Evolutionary conservation across 371 early-diverging fungal genomes (phyloP).

Genomic region (Saksenaea vasiformis): DNA sequence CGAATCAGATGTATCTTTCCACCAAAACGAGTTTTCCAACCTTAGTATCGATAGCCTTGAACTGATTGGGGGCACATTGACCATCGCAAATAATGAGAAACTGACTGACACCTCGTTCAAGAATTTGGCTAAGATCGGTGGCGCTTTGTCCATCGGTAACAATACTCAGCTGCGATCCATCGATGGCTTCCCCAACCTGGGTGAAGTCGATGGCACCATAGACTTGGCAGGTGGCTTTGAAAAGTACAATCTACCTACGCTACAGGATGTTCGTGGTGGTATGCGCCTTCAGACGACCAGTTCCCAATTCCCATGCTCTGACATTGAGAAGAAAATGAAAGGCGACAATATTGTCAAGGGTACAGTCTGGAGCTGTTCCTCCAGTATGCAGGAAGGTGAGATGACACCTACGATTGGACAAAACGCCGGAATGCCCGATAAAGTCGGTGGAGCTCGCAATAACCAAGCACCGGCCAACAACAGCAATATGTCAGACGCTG

Average conservation of each 20-base stretch:
- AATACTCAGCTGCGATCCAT: slow-evolving; percentile 50
- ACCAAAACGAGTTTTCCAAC: slow-evolving; percentile 48
- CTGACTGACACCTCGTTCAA: slow-evolving; percentile 53
- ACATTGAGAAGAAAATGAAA: slow-evolving; percentile 37
- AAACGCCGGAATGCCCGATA: slow-evolving; percentile 1
- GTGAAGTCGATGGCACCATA: slow-evolving; percentile 51
- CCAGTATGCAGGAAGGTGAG: slow-evolving; percentile 35
- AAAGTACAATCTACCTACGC: slow-evolving; percentile 38
- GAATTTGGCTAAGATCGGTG: slow-evolving; percentile 45
- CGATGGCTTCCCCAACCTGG: slow-evolving; percentile 50
- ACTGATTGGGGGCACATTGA: slow-evolving; percentile 52
- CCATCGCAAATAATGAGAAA: slow-evolving; percentile 54
- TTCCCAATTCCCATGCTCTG: slow-evolving; percentile 31
- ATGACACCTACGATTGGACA: slow-evolving; percentile 47
- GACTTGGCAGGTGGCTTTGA: slow-evolving; percentile 56
- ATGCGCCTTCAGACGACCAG: slow-evolving; percentile 55
- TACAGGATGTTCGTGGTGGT: slow-evolving; percentile 55
- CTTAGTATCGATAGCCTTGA: slow-evolving; percentile 42
- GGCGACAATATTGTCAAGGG: slow-evolving; percentile 47
- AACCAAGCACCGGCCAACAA: neutral
- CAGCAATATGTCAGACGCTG: neutral
- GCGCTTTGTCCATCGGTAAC: slow-evolving; percentile 62
- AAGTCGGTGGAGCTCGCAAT: neutral
- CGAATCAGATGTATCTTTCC: slow-evolving; percentile 49
- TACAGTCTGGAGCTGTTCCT: slow-evolving; percentile 44